Base-by-base conservation (phyloP, 2,329 filamentous ascomycete genomes). In the Colletotrichum falcatum region DNA sequence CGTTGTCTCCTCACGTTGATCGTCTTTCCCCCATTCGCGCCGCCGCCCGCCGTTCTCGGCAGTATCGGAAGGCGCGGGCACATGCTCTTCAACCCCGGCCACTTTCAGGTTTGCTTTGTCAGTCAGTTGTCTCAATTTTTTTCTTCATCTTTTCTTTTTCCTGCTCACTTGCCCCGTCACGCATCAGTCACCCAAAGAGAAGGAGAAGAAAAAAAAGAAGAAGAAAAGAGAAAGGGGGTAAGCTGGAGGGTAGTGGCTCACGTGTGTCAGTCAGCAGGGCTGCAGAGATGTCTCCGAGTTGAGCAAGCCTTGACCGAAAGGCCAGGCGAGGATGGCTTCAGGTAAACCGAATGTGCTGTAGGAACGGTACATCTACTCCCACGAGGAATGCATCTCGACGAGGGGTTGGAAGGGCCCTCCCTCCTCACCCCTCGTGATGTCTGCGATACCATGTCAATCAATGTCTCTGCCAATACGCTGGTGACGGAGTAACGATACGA, bases 351-450 rank as follows among this genome's bases (percentile, higher is more conserved):
- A 26, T 39, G 12, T 26, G 35, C 67, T 18, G 42, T 39, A 12
- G 42, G 42, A 18, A 37, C 33, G 1, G 14, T n/a, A 28, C n/a
- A 30, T 18, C 35, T 61, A 33, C 5, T 46, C n/a, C 51, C 44
- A 5, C 12, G n/a, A 35, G 44, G 54, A 49, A 61, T 53, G 28
- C 49, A 44, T 58, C 46, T 35, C 28, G 23, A 16, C 18, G 42
- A 46, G 64, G 16, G 67, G 49, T 55, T 61, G 67, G 63, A 66
- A 35, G 58, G 12, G 8, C 23, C 26, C 37, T 28, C 42, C 16
- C 46, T 60, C 26, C 53, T 71, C 53, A 55, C 35, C 42, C 16
- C 46, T 60, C 26, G 59, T 71, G 59, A 55, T 71, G 46, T 71
- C 65, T 64, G 65, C 46, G 48, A 65, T 48, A 18, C 53, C 20